A percentile compares a stretch with the other conserved stretches of the same genome.
Conservation (phyloP, 371 early-diverging fungal genomes). For the Circinella umbellata region DNA sequence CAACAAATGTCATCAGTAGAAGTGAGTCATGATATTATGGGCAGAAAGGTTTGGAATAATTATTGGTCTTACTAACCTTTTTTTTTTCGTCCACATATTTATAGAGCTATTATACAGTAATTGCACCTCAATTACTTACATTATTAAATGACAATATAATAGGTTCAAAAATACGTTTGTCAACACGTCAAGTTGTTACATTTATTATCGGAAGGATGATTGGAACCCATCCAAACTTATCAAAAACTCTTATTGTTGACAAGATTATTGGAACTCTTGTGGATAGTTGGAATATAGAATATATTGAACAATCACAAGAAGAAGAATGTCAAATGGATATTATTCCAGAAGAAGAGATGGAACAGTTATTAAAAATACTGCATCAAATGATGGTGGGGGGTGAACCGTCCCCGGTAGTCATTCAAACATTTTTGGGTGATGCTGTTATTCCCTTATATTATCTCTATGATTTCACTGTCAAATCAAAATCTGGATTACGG, state of each 20-base stretch:
- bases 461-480: constrained; percentile 60
- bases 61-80: no score
- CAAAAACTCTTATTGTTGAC: constrained; percentile 58
- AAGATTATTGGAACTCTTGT: constrained; percentile 50
- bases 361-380: constrained; percentile 44
- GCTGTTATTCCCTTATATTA: constrained; percentile 64
- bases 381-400: constrained; percentile 66
- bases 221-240: constrained; percentile 50
- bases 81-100: neutral
- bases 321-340: constrained; percentile 17
- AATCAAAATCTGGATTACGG: constrained; percentile 54
- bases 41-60: no score
- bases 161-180: constrained; percentile 21
- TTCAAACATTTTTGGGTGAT: constrained; percentile 55
- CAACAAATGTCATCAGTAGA: constrained; percentile 64
- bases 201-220: constrained; percentile 63
- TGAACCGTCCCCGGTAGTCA: constrained; percentile 66
- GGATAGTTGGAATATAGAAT: constrained; percentile 27
- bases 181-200: constrained; percentile 50
- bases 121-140: constrained; percentile 58
- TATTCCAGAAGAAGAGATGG: constrained; percentile 48
- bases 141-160: constrained; percentile 28
- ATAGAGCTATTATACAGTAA: constrained; percentile 57
- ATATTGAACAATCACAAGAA: neutral
- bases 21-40: constrained; percentile 15